Conservation (phyloP, 2,329 filamentous ascomycete genomes). For the Blastomyces silverae region DNA sequence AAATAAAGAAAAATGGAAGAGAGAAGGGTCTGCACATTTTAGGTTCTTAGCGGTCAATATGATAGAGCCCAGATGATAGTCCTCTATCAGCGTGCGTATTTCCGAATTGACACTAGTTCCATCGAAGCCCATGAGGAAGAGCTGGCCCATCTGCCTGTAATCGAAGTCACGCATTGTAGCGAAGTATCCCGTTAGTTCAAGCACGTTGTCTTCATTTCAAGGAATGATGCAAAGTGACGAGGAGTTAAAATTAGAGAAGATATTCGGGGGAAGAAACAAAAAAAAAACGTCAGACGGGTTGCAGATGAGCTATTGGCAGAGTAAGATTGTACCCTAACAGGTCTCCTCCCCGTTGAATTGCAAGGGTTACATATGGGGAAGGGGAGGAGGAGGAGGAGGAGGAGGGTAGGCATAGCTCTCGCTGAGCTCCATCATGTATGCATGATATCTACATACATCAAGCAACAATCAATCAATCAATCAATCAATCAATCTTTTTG, state of each 20-base stretch:
- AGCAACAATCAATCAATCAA: neutral
- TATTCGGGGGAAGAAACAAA: slow-evolving; percentile 6
- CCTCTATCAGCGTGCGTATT: slow-evolving; percentile 56
- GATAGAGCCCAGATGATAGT: slow-evolving; percentile 78
- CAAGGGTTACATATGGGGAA: neutral
- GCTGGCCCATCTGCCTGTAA: slow-evolving; percentile 48
- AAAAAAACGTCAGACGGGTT: neutral
- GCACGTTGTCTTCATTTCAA: slow-evolving; percentile 16
- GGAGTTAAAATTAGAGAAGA: neutral
- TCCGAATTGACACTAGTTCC: slow-evolving; percentile 57
- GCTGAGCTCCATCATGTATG: neutral
- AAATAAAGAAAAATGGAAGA: slow-evolving; percentile 12
- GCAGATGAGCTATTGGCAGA: neutral
- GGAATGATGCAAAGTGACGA: neutral
- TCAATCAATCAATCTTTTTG: neutral
- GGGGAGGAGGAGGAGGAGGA: neutral
- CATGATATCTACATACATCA: neutral
- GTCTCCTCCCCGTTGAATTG: neutral
- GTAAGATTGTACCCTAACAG: neutral
- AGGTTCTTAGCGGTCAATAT: slow-evolving; percentile 59
- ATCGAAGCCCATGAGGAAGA: slow-evolving; percentile 63
- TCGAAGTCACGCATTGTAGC: slow-evolving; percentile 68
- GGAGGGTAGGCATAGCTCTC: neutral
- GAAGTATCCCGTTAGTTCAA: slow-evolving; percentile 45
- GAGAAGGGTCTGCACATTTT: slow-evolving; percentile 51